Conservation (phyloP, 2,329 filamentous ascomycete genomes). For the Emmonsia crescens region DNA sequence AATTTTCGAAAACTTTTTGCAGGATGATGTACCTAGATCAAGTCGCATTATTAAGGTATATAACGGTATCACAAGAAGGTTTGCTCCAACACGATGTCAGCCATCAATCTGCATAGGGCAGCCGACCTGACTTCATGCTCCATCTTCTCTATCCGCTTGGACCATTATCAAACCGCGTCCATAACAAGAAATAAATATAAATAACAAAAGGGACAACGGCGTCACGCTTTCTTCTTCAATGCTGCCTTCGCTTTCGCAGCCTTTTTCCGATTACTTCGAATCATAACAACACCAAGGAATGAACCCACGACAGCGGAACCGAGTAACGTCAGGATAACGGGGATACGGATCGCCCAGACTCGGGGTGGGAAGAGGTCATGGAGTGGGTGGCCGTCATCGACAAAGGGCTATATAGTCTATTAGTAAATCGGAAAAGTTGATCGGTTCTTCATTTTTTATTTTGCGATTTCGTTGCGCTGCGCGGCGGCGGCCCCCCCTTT, state of each 20-base stretch:
- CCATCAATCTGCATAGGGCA: not conserved
- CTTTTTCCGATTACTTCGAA: constrained; percentile 96
- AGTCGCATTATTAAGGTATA: not conserved
- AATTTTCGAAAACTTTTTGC: not conserved
- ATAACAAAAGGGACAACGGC: not conserved
- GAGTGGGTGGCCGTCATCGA: constrained; percentile 85
- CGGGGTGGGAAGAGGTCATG: constrained; percentile 93
- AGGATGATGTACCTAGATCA: not conserved
- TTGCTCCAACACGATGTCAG: not conserved
- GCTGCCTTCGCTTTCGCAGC: constrained; percentile 82
- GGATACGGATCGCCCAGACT: constrained; percentile 97
- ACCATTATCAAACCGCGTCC: not conserved
- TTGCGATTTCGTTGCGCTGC: not conserved
- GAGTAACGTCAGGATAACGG: constrained; percentile 88
- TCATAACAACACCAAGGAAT: constrained; percentile 96
- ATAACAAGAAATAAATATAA: not conserved
- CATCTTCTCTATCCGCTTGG: not conserved
- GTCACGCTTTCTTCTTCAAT: constrained; percentile 88
- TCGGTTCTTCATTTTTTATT: constrained; percentile 3
- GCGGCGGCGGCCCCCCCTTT: not conserved
- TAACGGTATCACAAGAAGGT: not conserved
- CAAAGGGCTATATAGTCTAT: constrained; percentile 66
- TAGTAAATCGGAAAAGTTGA: not conserved
- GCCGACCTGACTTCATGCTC: not conserved
- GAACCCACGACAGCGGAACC: constrained; percentile 89